Base-by-base conservation (phyloP, 176 grass and related monocot species). In the Puccinellia tenuiflora region DNA sequence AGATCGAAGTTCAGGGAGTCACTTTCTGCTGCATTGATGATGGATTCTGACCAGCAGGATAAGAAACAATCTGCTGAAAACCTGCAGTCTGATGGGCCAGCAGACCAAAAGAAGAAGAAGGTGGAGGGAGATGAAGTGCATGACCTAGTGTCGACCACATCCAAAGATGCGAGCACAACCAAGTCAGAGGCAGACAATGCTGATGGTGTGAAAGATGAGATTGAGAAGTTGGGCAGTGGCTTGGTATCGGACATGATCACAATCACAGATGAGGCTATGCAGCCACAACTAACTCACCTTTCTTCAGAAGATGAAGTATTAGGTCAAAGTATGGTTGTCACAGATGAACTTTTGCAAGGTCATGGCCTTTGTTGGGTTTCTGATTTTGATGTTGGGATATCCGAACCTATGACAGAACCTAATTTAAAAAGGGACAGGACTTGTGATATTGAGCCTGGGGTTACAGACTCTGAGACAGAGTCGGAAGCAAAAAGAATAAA, bases 311-410 rank as follows among this genome's bases (percentile, higher is more conserved):
- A 79, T 73, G 88, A 83, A 63, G 79, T 87, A 26, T 75, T 79
- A 71, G 87, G 77, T 81, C 85, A 90, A 54, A 89, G 81, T 68
- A 74, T 84, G 73, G 68, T 85, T 82, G 87, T 85, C 33, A 73
- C 90, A 84, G 93, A 96, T 90, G 96, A 99, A 51, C 91, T 99
- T 28, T 79, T 96, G 89, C 96, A 96, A 83, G 96, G 93, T 85
- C 93, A 99, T 67, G 96, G 96, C 29, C 96, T 99, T 78, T 89
- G 54, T 81, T 99, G 96, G 96, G 93, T 80, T 85, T 89, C 93
- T 84, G 91, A 96, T 85, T 53, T 69, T 46, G 89, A 89, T 77
- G 25, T 53, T 84, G 76, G 67, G 14, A 37, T 83, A 68, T 17
- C 79, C 82, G 79, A 88, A 34, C n/a, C 54, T 79, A 12, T 38